Base-by-base conservation (phyloP, 805 yeast genomes). In the Ogataea haglerorum region DNA sequence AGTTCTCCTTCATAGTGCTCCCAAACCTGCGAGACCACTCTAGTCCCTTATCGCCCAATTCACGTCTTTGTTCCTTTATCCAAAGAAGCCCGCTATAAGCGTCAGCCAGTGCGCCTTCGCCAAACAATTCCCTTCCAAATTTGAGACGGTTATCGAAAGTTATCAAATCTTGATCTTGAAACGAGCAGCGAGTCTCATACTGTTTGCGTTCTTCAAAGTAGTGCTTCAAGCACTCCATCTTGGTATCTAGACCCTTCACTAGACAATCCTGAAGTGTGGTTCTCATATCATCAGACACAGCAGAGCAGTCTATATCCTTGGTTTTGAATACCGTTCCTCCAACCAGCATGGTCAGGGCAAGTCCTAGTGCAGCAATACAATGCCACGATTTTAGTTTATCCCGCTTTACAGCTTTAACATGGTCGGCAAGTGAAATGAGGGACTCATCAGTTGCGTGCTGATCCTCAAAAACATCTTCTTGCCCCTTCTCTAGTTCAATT, bases 351-450 rank as follows among this genome's bases (percentile, higher is more conserved):
- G 51, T 35, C 10, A 47, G 18, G 13, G 44, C 43, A 4, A 47
- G 24, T 5, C 48, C 45, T 7, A 44, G 23, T 27, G 42, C 13
- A 10, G 46, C 37, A 16, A 47, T 6, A 30, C 29, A 44, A n/a
- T 44, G 51, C 51, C 51, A 47, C 5, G 45, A 34, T 24, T 38
- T 44, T 24, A 44, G 12, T 17, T 19, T 28, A 6, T 47, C 47
- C 31, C 42, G 36, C 27, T 25, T 22, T 22, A 21, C 16, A 22
- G 8, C 25, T 15, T 27, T 15, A 12, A 7, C 10, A 19, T 19
- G 21, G 21, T 19, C 21, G 21, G 3, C 9, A 19, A 19, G 8
- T 19, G 21, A 7, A 19, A 9, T 19, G 21, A 19, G 10, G 2
- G 21, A 19, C 21, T 19, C 21, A 19, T 19, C 21, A 7, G 21